A percentile compares a stretch with the other conserved stretches of the same genome.
These are phyloP conservation scores for Dysphania ambrosioides DNA, from an alignment of 148 eudicot species.

Conservation along the genomic window DNA sequence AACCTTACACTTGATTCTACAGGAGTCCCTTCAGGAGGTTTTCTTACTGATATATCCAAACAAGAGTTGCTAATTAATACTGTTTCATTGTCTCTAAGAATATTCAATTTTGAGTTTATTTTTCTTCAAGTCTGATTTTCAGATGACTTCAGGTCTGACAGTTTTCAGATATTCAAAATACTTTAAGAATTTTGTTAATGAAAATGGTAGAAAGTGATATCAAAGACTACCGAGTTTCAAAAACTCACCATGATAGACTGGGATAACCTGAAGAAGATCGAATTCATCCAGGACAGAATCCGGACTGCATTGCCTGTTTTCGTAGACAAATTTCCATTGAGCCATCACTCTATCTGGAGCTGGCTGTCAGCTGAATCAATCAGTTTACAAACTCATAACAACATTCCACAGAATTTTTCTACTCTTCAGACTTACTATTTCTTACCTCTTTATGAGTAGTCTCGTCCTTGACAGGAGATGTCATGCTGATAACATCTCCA, in stretches of 20 bases:
- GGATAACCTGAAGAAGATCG: constrained; percentile 29
- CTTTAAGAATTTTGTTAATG: not conserved
- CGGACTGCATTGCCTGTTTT: constrained; percentile 53
- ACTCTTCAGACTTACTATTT: too few relatives aligned
- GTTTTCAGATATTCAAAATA: too few relatives aligned
- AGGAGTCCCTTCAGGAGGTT: not conserved
- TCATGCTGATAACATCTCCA: constrained; percentile 9
- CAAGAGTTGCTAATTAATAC: not conserved
- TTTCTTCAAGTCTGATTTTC: too few relatives aligned
- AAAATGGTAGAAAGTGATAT: not conserved
- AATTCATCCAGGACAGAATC: constrained; percentile 61
- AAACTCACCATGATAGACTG: constrained; percentile 37
- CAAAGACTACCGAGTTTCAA: not conserved
- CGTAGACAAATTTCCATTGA: constrained; percentile 41
- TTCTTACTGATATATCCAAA: constrained; percentile 15
- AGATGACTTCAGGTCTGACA: too few relatives aligned
- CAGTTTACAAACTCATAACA: not conserved
- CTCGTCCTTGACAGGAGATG: constrained; percentile 3
- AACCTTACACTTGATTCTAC: constrained; percentile 11
- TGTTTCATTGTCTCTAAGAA: too few relatives aligned
- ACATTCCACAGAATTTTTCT: not conserved
- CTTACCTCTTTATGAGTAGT: not conserved
- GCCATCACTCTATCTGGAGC: constrained; percentile 27
- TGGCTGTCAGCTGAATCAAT: constrained; percentile 39
- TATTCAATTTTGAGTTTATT: too few relatives aligned